These are phyloP conservation scores for Nepenthes mirabilis DNA, from an alignment of 148 eudicot genomes.

Conservation along the genomic window DNA sequence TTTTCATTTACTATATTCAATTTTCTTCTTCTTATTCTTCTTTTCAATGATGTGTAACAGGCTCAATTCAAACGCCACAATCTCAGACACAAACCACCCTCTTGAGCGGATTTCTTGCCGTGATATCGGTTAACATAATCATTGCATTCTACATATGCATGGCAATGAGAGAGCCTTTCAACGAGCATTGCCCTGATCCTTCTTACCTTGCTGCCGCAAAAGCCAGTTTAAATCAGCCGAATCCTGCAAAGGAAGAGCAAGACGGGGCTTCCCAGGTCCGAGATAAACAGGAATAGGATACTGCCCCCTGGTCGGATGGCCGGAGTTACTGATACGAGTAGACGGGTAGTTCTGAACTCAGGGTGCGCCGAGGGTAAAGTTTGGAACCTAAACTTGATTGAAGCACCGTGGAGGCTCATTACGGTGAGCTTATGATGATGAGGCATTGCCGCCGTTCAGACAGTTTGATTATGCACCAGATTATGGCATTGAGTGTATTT, in stretches of 20 bases:
- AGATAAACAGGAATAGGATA: slow-evolving; percentile 9
- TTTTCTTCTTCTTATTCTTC: too few relatives aligned
- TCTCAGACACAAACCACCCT: slow-evolving; percentile 30
- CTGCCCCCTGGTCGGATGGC: neutral
- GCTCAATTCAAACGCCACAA: slow-evolving; percentile 32
- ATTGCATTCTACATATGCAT: slow-evolving; percentile 62
- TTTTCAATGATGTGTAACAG: slow-evolving; percentile 13
- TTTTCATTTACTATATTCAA: too few relatives aligned
- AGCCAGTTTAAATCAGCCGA: slow-evolving; percentile 9
- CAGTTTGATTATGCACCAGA: too few relatives aligned
- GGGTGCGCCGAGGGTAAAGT: too few relatives aligned
- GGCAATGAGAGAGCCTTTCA: slow-evolving; percentile 79
- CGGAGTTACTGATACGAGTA: neutral
- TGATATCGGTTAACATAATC: slow-evolving; percentile 69
- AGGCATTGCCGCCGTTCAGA: too few relatives aligned
- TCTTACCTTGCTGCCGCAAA: slow-evolving; percentile 41
- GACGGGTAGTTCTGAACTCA: too few relatives aligned
- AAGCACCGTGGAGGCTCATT: too few relatives aligned
- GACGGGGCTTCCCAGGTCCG: neutral
- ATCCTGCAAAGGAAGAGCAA: neutral
- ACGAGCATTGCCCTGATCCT: slow-evolving; percentile 70
- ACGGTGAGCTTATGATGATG: too few relatives aligned
- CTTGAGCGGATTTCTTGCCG: slow-evolving; percentile 82
- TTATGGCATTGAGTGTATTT: too few relatives aligned
- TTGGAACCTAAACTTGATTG: too few relatives aligned